Evolutionary conservation across 805 yeast genomes (phyloP).

Genomic region (Kazachstania martiniae): DNA sequence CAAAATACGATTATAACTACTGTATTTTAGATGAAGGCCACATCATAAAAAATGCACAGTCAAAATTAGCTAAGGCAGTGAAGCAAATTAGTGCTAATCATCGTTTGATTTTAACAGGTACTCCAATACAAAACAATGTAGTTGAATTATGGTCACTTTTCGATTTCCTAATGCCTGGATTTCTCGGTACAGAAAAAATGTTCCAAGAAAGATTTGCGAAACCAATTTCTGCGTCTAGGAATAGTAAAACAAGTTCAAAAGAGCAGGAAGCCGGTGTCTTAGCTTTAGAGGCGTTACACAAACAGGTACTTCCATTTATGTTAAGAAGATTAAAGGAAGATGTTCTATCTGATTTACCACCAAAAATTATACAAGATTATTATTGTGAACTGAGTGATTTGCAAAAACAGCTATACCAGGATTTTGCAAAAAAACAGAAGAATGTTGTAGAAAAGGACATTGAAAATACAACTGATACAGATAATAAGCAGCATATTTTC

Average conservation of each 20-base stretch:
- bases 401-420: constrained; percentile 79
- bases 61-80: constrained; percentile 83
- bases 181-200: constrained; percentile 85
- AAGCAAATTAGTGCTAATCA: constrained; percentile 78
- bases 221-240: constrained; percentile 90
- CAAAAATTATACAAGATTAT: constrained; percentile 95
- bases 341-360: constrained; percentile 91
- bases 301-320: constrained; percentile 94
- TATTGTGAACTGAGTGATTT: constrained; percentile 90
- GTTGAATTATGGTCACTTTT: constrained; percentile 94
- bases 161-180: constrained; percentile 98
- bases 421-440: constrained; percentile 81
- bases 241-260: constrained; percentile 75
- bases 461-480: constrained; percentile 35
- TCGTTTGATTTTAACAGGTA: constrained; percentile 84
- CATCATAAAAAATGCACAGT: constrained; percentile 82
- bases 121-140: constrained; percentile 96
- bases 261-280: constrained; percentile 97
- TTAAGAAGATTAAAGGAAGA: constrained; percentile 92
- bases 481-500: constrained; percentile 82
- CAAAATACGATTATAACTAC: constrained; percentile 66
- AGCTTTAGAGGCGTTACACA: constrained; percentile 91
- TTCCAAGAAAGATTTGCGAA: constrained; percentile 95
- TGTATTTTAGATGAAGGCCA: constrained; percentile 98
- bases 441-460: constrained; percentile 56